phyloP scores from a whole-genome alignment of 2,329 filamentous ascomycete species.

The Alternaria alternata region DNA sequence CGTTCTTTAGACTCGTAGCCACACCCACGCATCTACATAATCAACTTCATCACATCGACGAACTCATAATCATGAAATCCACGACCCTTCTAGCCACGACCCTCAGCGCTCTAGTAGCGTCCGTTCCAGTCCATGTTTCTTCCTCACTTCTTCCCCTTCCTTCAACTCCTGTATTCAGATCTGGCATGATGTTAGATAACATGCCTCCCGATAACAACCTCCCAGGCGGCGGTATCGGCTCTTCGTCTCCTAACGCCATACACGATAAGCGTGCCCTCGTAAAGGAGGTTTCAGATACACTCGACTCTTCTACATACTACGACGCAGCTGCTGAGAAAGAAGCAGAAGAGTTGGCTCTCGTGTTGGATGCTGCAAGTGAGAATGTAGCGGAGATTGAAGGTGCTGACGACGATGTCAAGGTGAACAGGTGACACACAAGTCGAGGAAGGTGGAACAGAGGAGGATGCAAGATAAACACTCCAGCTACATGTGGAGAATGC shows the following conservation, averaged over 20 bases:
- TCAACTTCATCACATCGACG: not conserved
- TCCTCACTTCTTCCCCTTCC: not conserved
- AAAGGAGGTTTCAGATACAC: not conserved
- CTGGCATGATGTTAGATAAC: not conserved
- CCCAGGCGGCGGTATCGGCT: not conserved
- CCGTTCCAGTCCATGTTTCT: not conserved
- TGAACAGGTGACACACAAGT: not conserved
- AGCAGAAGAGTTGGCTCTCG: not conserved
- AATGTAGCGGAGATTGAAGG: not conserved
- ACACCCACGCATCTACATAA: not conserved
- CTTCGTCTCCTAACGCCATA: not conserved
- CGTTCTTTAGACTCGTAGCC: not conserved
- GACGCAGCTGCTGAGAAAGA: not conserved
- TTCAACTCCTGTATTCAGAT: not conserved
- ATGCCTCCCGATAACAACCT: not conserved
- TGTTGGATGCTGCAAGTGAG: not conserved
- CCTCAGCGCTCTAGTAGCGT: not conserved
- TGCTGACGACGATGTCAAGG: not conserved
- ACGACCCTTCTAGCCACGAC: not conserved
- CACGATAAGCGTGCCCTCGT: not conserved
- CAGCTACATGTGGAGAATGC: not conserved
- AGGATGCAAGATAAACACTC: not conserved
- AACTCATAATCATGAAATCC: not conserved
- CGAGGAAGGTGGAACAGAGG: not conserved
- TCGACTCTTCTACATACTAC: not conserved